Evolutionary conservation across 208 protist genomes (phyloP), one percentile per base, ranked within the genome.

Genomic region (Trypanosoma conorhini): DNA sequence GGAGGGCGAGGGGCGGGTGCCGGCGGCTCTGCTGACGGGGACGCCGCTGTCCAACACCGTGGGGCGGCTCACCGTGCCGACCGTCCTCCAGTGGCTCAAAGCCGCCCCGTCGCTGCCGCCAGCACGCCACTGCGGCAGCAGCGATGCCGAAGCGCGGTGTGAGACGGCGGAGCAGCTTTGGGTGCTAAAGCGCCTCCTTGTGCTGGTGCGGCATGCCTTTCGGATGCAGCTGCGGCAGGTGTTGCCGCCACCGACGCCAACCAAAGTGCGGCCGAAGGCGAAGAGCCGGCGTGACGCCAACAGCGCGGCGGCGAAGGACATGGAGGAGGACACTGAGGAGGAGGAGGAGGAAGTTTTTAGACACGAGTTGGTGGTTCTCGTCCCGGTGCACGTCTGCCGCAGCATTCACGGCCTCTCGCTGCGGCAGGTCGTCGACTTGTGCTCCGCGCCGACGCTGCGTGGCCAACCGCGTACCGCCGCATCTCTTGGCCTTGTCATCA

Each of bases 401-500:
- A 19, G 35, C 1, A 61, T 70, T 33, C 17, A 24, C 1, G 58
- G 57, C n/a, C 17, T 70, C 9, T 70, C 71, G 52, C 31, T 76
- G 24, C 52, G 71, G 15, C 56, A 70, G 60, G 58, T 76, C 1
- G 35, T 76, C 35, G 12, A 19, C 0, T 33, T 76, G 5, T 75
- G 70, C 52, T 62, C 8, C 5, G 19, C 21, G 38, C 19, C 24
- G n/a, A 58, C 30, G 5, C 8, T 12, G 38, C 8, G 8, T 42
- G 38, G 5, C 38, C 38, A 5, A 42, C 38, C 8, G 38, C 5
- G 38, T 12, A 42, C 22, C 28, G 22, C n/a, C 31, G 54, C 66
- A 17, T 67, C 78, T 48, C 22, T 87, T 46, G 62, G 81, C 35
- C 61, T 93, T 42, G 64, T 93, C n/a, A 77, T 90, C 35, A 87